phyloP scores from a whole-genome alignment of 495 filamentous ascomycete genomes.

The Podospora bellae-mahoneyi region DNA sequence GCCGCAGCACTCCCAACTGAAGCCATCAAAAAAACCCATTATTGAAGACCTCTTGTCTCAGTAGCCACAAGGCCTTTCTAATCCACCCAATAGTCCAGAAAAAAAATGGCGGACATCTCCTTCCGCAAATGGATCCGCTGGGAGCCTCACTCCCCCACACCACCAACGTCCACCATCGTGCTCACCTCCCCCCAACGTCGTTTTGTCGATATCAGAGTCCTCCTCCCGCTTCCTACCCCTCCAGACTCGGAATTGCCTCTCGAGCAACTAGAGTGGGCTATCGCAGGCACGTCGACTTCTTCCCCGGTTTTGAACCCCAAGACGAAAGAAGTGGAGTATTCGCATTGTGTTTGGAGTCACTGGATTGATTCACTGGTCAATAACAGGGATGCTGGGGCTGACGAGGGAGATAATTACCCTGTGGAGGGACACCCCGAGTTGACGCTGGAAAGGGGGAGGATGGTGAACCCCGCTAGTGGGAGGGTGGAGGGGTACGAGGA shows the following conservation, averaged over 20 bases:
- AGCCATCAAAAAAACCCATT: too few relatives aligned
- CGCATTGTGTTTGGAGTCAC: slow-evolving; percentile 48
- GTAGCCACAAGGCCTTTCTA: too few relatives aligned
- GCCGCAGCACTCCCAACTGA: too few relatives aligned
- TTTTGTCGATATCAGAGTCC: slow-evolving; percentile 53
- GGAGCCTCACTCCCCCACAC: slow-evolving; percentile 34
- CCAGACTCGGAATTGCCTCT: slow-evolving; percentile 14
- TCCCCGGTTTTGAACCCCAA: neutral
- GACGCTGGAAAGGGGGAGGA: slow-evolving; percentile 49
- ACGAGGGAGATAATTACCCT: slow-evolving; percentile 52
- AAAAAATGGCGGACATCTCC: slow-evolving; percentile 39
- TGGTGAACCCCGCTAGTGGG: slow-evolving; percentile 47
- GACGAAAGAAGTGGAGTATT: neutral
- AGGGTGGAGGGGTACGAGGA: slow-evolving; percentile 51
- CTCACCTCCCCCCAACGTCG: slow-evolving; percentile 46
- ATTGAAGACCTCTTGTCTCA: too few relatives aligned
- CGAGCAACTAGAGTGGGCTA: slow-evolving; percentile 48
- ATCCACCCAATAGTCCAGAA: too few relatives aligned
- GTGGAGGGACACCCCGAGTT: slow-evolving; percentile 35
- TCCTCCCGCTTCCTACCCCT: neutral
- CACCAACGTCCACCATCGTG: slow-evolving; percentile 44
- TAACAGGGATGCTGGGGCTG: slow-evolving; percentile 32
- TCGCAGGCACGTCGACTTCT: slow-evolving; percentile 47
- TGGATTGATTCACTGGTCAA: slow-evolving; percentile 49
- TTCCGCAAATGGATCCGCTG: slow-evolving; percentile 42